Evolutionary conservation across 2,329 filamentous ascomycete genomes (phyloP).

Genomic region (Chrysosporium queenslandicum): DNA sequence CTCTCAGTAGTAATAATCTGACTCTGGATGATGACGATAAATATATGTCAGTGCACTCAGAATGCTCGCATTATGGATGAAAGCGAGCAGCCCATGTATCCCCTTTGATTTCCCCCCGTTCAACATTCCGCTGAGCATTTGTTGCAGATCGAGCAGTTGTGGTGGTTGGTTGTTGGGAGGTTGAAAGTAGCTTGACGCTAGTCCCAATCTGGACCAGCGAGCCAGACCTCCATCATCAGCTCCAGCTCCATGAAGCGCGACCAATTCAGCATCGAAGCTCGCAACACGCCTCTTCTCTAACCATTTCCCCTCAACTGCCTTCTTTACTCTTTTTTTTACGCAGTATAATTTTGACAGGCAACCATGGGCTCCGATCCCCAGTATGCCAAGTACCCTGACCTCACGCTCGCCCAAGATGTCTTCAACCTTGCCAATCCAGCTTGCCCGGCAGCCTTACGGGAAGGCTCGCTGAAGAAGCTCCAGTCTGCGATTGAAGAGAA

Average conservation of each 20-base stretch:
- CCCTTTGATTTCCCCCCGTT: too few relatives aligned
- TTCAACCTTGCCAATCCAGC: conserved; percentile 57
- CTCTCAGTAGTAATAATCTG: too few relatives aligned
- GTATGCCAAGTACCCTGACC: conserved; percentile 55
- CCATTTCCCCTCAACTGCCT: neutral
- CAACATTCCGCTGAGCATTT: too few relatives aligned
- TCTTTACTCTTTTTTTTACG: neutral
- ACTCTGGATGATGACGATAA: too few relatives aligned
- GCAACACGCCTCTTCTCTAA: neutral
- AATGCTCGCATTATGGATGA: too few relatives aligned
- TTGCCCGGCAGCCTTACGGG: conserved; percentile 43
- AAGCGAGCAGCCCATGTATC: too few relatives aligned
- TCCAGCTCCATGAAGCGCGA: conserved; percentile 17
- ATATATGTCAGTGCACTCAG: too few relatives aligned
- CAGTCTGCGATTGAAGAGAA: conserved; percentile 55
- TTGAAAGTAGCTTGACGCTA: neutral
- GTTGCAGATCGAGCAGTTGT: too few relatives aligned
- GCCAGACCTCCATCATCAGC: conserved; percentile 18
- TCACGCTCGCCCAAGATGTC: conserved; percentile 56
- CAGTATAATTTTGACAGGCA: neutral
- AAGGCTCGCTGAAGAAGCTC: conserved; percentile 49
- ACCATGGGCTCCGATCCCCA: conserved; percentile 53
- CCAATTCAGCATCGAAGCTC: neutral
- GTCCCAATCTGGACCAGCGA: conserved; percentile 17
- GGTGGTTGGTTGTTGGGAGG: neutral